Conservation (phyloP, 1,284 basidiomycete species). For the Tylopilus sp. region DNA sequence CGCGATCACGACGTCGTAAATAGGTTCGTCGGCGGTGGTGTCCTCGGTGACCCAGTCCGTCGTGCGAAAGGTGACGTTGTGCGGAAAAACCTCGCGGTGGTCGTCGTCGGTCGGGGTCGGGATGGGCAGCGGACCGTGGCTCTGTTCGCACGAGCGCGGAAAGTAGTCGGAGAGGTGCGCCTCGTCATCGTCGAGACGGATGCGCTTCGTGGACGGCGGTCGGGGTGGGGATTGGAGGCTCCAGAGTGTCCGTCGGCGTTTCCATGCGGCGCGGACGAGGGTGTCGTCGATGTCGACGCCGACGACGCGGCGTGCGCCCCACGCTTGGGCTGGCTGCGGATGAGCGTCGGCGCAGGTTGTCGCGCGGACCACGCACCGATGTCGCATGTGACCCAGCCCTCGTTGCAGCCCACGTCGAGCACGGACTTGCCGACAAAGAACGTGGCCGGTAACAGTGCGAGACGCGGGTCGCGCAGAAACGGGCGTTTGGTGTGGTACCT, state of each 20-base stretch:
- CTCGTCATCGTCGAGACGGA: conserved; percentile 2
- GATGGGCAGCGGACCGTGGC: conserved; percentile 69
- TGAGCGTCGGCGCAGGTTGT: background rate
- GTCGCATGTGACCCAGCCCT: conserved; percentile 79
- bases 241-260: conserved; percentile 65
- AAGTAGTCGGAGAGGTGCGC: conserved; percentile 48
- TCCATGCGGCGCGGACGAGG: conserved; percentile 71
- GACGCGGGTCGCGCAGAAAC: conserved; percentile 54
- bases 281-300: conserved; percentile 81
- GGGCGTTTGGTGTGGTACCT: conserved; percentile 77
- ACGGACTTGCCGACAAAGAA: conserved; percentile 59
- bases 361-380: conserved; percentile 58
- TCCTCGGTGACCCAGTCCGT: conserved; percentile 66
- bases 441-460: conserved; percentile 53
- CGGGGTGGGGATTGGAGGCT: conserved; percentile 53
- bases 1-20: conserved; percentile 76
- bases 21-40: conserved; percentile 55
- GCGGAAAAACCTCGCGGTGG: conserved; percentile 52
- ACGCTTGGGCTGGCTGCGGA: conserved; percentile 53
- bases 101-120: conserved; percentile 32
- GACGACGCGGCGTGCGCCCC: conserved; percentile 58
- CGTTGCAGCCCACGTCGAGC: conserved; percentile 82
- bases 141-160: conserved; percentile 70
- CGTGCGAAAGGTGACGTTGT: conserved; percentile 68
- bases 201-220: conserved; percentile 13